phyloP scores from a whole-genome alignment of 306 rosid species.

The Sphenostylis stenocarpa region DNA sequence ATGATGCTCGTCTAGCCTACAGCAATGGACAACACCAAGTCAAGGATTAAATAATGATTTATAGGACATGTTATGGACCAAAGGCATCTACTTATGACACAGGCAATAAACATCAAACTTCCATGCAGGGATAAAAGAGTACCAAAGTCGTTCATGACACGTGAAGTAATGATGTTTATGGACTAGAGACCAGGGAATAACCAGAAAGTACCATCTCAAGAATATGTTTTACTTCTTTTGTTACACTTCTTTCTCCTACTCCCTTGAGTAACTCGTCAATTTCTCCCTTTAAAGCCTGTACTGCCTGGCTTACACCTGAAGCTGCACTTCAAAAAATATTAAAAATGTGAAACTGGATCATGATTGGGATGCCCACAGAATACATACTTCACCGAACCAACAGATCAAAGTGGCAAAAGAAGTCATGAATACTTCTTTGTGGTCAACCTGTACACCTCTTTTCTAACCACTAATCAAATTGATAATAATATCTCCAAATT shows the following conservation, averaged over 20 bases:
- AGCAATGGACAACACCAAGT: conserved; percentile 24
- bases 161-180: conserved; percentile 28
- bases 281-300: conserved; percentile 78
- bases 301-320: conserved; percentile 54
- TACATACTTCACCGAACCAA: neutral
- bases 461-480: conserved; percentile 11
- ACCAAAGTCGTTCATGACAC: conserved; percentile 1
- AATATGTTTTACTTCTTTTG: conserved; percentile 80
- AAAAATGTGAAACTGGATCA: conserved; percentile 23
- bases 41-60: neutral
- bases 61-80: conserved; percentile 7
- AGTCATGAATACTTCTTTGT: neutral
- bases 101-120: conserved; percentile 6
- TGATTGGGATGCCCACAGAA: conserved; percentile 12
- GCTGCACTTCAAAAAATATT: conserved; percentile 33
- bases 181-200: neutral
- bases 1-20: conserved; percentile 80
- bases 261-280: conserved; percentile 61
- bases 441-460: conserved; percentile 10
- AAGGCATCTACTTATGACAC: conserved; percentile 1
- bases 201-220: conserved; percentile 70
- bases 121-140: neutral
- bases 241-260: conserved; percentile 63
- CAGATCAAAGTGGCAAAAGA: neutral
- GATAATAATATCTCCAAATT: neutral